Base-by-base conservation (phyloP, 2,329 filamentous ascomycete genomes). In the Pseudonectria foliicola region DNA sequence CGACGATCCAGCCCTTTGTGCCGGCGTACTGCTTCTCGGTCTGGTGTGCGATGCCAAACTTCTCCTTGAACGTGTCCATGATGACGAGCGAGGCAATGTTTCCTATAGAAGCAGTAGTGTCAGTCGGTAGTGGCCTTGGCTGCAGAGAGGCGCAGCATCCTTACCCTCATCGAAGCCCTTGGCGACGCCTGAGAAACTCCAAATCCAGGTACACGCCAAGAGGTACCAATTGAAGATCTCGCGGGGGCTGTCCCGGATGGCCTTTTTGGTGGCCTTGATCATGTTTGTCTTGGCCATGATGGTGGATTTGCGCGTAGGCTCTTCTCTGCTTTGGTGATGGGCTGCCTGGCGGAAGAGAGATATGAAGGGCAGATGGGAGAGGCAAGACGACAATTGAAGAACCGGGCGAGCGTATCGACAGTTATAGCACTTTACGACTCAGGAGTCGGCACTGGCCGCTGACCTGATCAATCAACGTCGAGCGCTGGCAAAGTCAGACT, bases 1-100 rank as follows among this genome's bases (percentile, higher is more conserved):
- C 45, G 0, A 56, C 52, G n/a, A 56, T 52, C 53, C 53, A 56
- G 2, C 53, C 53, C 23, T 56, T 56, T 1, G 53, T 55, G 28
- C 50, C 43, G 10, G 53, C 49, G 13, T 51, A 56, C 18, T 52
- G 40, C 7, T 33, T 10, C 0, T 56, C 53, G 12, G 49, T 44
- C 12, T 49, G 46, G 0, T 50, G 13, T 3, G 35, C 38, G 11
- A 56, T 31, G 3, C 48, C 49, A 16, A 56, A 56, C 0, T 42
- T 35, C 10, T 52, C 35, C 27, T 52, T 50, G 38, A 56, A 56
- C 3, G 40, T 29, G 1, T 43, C 40, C 53, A 54, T 54, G 4
- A 53, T 48, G 16, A 56, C 53, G 3, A 54, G 34, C 1, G 52
- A 55, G 7, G 53, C 53, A 7, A 55, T 56, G 31, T 56, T 56